Base-by-base conservation (phyloP, 2,329 filamentous ascomycete genomes). In the Exophiala calicioides region DNA sequence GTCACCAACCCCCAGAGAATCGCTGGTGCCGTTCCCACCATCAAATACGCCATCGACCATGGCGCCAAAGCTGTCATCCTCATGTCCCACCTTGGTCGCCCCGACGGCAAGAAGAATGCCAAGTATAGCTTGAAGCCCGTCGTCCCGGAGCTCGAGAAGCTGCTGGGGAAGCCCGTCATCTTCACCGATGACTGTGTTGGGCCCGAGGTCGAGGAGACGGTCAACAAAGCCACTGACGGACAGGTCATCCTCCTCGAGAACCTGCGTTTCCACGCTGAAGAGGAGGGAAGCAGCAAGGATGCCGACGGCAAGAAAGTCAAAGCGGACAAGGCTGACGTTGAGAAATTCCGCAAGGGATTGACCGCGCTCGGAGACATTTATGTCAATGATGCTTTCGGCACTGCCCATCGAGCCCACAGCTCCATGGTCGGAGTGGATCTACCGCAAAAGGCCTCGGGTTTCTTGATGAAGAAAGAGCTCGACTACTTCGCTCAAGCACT, bases 391-490 rank as follows among this genome's bases (percentile, higher is more conserved):
- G 93, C 94, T 55, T 98, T 98, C 69, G 93, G 93, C 71, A 98
- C 93, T 53, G 93, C 93, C 52, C 93, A 98, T 79, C 89, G 93
- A 70, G 93, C 88, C 37, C 93, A 98, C 82, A 96, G 90, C 72
- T 97, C 91, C 71, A 98, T 98, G 93, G 93, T 98, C 63, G 93
- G 93, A 65, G 81, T 96, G 57, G 84, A 96, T 59, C 85, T 98
- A 37, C 90, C 91, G 60, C 89, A 97, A 72, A 96, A 95, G 79
- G 93, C 93, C 7, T 88, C 91, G 47, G 93, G 93, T 55, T 98
- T 96, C 84, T 84, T 98, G 65, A 90, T 98, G 80, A 98, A 98
- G 86, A 98, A 97, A 80, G 93, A 98, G 75, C 86, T 98, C 56
- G 93, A 98, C 68, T 98, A 98, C 84, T 98, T 98, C 68, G 93